phyloP scores from a whole-genome alignment of 2,329 filamentous ascomycete species.

The Metarhizium rileyi region DNA sequence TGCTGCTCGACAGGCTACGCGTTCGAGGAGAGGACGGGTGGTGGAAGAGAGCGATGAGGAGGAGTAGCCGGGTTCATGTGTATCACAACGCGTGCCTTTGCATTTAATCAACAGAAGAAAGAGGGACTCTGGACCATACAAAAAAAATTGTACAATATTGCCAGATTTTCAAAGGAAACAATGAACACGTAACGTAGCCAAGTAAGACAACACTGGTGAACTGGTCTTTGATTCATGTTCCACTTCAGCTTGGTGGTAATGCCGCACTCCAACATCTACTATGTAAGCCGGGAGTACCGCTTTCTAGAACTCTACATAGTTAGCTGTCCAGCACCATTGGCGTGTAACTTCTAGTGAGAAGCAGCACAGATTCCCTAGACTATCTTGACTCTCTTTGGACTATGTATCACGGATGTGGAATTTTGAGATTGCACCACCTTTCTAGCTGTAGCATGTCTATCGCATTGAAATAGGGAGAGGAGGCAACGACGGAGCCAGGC shows the following conservation, averaged over 20 bases:
- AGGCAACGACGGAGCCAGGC: neutral
- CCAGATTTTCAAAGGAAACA: neutral
- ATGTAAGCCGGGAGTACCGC: too few relatives aligned
- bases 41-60: constrained; percentile 29
- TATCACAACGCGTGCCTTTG: neutral
- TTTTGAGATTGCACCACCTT: neutral
- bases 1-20: constrained; percentile 30
- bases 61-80: neutral
- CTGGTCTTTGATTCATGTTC: neutral
- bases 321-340: neutral
- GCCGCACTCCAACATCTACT: neutral
- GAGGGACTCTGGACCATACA: neutral
- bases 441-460: neutral
- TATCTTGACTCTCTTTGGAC: neutral
- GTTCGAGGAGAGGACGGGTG: constrained; percentile 40
- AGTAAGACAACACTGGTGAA: neutral
- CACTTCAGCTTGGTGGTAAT: neutral
- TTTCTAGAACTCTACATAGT: too few relatives aligned
- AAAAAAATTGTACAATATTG: constrained; percentile 6
- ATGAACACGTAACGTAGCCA: neutral
- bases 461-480: neutral
- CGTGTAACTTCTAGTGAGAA: neutral
- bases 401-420: neutral
- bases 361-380: neutral
- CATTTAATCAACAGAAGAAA: neutral